A percentile compares a stretch with the other conserved stretches of the same genome.
phyloP scores from a whole-genome alignment of 2,329 filamentous ascomycete species.

The Arthrobotrys pseudoclavata region DNA sequence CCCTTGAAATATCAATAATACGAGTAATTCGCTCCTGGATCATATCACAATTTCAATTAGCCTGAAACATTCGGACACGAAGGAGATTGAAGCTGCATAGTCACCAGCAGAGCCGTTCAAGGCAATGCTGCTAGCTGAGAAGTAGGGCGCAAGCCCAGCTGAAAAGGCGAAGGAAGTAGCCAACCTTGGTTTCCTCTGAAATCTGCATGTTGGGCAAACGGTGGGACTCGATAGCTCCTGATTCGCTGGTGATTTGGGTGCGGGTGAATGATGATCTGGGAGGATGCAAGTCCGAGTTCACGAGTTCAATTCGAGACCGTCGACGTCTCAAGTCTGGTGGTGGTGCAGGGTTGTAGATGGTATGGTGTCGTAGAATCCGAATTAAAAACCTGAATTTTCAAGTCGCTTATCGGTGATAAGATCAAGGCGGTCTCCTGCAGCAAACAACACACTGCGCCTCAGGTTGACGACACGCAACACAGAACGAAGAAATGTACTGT shows the following conservation, averaged over 20 bases:
- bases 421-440: constrained; percentile 21
- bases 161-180: constrained; percentile 18
- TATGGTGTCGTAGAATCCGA: constrained; percentile 23
- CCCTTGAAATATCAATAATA: constrained; percentile 58
- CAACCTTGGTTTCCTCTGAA: constrained; percentile 59
- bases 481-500: background rate
- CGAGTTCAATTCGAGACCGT: constrained; percentile 59
- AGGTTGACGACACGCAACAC: constrained; percentile 7
- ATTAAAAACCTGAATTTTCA: constrained; percentile 24
- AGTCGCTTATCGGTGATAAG: constrained; percentile 59
- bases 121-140: constrained; percentile 37
- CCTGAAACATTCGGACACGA: constrained; percentile 12
- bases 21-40: constrained; percentile 59
- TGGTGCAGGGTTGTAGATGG: constrained; percentile 43
- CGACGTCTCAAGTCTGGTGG: constrained; percentile 50
- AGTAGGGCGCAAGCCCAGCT: constrained; percentile 33
- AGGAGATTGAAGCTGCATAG: constrained; percentile 24
- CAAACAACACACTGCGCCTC: constrained; percentile 29
- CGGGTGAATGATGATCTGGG: constrained; percentile 20
- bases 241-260: constrained; percentile 24
- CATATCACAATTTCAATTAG: constrained; percentile 43
- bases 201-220: constrained; percentile 49
- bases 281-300: constrained; percentile 40
- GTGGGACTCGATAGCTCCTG: constrained; percentile 24
- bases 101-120: constrained; percentile 21